phyloP scores from a whole-genome alignment of 2,329 filamentous ascomycete genomes.

The Elsinoe perseae region DNA sequence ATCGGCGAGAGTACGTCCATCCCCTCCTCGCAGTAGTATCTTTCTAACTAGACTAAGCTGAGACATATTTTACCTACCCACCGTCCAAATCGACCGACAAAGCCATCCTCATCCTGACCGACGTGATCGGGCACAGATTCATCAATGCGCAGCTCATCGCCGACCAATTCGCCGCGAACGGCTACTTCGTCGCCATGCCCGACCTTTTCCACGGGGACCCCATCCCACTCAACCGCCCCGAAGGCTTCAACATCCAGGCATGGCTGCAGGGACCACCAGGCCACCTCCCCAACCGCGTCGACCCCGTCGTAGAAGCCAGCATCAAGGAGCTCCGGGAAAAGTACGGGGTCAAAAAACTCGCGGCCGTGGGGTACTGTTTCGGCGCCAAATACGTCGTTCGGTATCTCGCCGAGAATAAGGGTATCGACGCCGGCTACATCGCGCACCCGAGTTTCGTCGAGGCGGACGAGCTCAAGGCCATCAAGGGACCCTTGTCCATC shows the following conservation, averaged over 20 bases:
- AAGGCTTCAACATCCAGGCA: conserved; percentile 41
- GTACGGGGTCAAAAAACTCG: conserved; percentile 43
- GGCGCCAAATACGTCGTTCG: conserved; percentile 53
- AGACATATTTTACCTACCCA: conserved; percentile 50
- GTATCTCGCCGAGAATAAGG: conserved; percentile 49
- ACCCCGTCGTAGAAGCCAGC: conserved; percentile 45
- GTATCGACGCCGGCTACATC: conserved; percentile 60
- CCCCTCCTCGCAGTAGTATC: background rate
- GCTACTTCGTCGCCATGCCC: conserved; percentile 60
- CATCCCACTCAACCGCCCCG: conserved; percentile 45
- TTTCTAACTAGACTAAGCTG: conserved; percentile 33
- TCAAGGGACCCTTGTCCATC: conserved; percentile 52
- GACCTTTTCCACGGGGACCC: conserved; percentile 64
- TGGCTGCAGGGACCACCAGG: conserved; percentile 39
- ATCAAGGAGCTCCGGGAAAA: conserved; percentile 41
- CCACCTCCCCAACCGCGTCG: conserved; percentile 40
- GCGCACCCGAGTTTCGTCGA: conserved; percentile 72
- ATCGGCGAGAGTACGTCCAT: conserved; percentile 27
- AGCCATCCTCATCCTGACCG: conserved; percentile 50
- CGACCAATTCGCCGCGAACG: conserved; percentile 66
- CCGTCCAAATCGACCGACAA: conserved; percentile 45
- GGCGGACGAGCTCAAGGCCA: conserved; percentile 50
- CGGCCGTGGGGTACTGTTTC: conserved; percentile 44
- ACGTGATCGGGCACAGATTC: conserved; percentile 52
- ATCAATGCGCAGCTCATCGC: conserved; percentile 53